Base-by-base conservation (phyloP, 805 yeast species). In the Metschnikowia amazonensis region DNA sequence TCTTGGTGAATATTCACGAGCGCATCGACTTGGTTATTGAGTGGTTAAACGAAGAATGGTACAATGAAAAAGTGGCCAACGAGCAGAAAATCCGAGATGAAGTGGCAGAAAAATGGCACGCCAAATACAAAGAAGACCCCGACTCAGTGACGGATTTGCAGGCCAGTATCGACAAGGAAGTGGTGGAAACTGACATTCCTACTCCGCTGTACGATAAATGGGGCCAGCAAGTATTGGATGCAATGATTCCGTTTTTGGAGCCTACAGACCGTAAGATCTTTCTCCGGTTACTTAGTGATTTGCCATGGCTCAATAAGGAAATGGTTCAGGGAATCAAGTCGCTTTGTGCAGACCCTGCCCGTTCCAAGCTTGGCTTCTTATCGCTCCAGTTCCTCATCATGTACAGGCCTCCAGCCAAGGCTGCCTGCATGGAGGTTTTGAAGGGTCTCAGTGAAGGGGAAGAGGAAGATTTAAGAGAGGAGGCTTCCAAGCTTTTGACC, bases 1-100 rank as follows among this genome's bases (percentile, higher is more conserved):
- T 89, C 45, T 71, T 87, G 56, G 82, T 76, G 9, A 87, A 86
- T 58, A 81, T 90, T 55, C 84, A 84, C 45, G 72, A 70, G 8
- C 71, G 92, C 29, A 74, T 90, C 10, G 95, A 87, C 47, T 66
- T 84, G 29, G 81, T 89, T 16, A 81, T 92, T 31, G 89, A 86
- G 51, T 94, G 99, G 99, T 68, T 94, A 45, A 90, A 86, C 57
- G 99, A 94, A 65, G 99, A 94, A 63, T 94, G 97, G 95, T 82
- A 80, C 66, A 71, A 79, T 40, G 86, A 83, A 58, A 67, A 58
- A 46, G 76, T 76, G 3, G 56, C 58, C 40, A 65, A 64, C 47
- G 74, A 70, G 48, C 68, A 53, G 48, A 52, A 48, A 23, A 44
- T 59, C 28, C 47, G 47, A 52, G 60, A 56, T 6, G 55, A 48